Percentiles rank a stretch among this genome's conserved stretches.
Conservation (phyloP, 2,329 filamentous ascomycete species). For the Aspergillus clavatus region DNA sequence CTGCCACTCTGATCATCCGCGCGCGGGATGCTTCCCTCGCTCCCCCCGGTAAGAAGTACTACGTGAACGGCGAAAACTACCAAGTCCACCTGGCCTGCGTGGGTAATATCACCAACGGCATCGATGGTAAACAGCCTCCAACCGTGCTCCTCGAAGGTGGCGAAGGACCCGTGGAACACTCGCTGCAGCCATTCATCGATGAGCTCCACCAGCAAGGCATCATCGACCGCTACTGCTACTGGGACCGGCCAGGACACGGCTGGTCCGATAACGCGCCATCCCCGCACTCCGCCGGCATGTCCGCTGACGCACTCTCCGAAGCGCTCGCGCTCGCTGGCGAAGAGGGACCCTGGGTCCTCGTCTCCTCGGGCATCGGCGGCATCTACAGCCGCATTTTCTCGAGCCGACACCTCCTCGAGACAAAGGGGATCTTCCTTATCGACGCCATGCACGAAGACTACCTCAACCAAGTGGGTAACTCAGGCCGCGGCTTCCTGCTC, state of each 20-base stretch:
- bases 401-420: constrained; percentile 68
- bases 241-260: constrained; percentile 82
- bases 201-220: constrained; percentile 71
- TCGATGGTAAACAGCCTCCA: constrained; percentile 49
- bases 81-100: constrained; percentile 79
- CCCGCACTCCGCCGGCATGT: constrained; percentile 87
- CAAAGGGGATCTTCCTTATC: constrained; percentile 76
- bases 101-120: constrained; percentile 60
- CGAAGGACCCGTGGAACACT: constrained; percentile 71
- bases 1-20: constrained; percentile 72
- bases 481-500: constrained; percentile 71
- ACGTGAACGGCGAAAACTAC: constrained; percentile 80
- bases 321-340: constrained; percentile 76
- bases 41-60: constrained; percentile 69
- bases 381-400: constrained; percentile 90
- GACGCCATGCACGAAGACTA: constrained; percentile 88
- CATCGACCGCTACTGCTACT: constrained; percentile 88
- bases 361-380: constrained; percentile 79
- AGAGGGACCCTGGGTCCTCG: constrained; percentile 80
- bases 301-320: constrained; percentile 82
- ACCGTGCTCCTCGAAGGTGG: constrained; percentile 85
- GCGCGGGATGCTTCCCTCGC: constrained; percentile 70
- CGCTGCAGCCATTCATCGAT: constrained; percentile 75
- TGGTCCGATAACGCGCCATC: constrained; percentile 92
- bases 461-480: constrained; percentile 59